phyloP scores from a whole-genome alignment of 108 stramenopile genomes.

The Aurantiochytrium sp. region DNA sequence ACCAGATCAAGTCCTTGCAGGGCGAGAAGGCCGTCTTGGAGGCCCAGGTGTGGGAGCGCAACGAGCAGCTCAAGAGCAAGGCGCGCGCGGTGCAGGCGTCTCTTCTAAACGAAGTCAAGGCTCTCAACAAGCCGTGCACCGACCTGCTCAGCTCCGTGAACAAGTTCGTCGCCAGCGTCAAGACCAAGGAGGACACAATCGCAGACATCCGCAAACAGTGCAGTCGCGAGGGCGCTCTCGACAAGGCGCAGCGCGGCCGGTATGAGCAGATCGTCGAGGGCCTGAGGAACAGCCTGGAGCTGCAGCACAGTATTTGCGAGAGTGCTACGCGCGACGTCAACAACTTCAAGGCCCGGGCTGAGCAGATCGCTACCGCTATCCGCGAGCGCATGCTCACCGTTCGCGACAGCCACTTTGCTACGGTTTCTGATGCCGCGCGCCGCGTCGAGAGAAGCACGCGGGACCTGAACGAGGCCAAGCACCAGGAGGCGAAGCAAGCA shows the following conservation, averaged over 20 bases:
- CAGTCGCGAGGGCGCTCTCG: not conserved
- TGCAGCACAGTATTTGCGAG: not conserved
- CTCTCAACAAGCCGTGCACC: not conserved
- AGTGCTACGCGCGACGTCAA: not conserved
- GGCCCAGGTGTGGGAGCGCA: not conserved
- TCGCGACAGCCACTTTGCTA: not conserved
- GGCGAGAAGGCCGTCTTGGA: not conserved
- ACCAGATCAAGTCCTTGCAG: not conserved
- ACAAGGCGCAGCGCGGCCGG: not conserved
- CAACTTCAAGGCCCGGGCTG: not conserved
- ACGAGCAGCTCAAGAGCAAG: not conserved
- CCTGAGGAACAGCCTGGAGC: not conserved
- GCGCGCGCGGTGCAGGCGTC: not conserved
- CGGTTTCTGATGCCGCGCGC: not conserved
- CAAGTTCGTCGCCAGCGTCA: not conserved
- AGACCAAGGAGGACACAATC: not conserved
- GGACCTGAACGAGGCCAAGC: not conserved
- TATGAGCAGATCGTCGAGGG: not conserved
- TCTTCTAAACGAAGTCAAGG: not conserved
- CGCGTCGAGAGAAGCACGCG: not conserved
- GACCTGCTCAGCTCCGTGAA: not conserved
- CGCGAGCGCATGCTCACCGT: not conserved
- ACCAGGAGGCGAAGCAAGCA: too few relatives aligned
- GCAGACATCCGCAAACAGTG: not conserved
- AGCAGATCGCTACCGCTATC: not conserved